phyloP scores from a whole-genome alignment of 768 basidiomycete genomes.

The Cystobasidiopsis lactophilus region DNA sequence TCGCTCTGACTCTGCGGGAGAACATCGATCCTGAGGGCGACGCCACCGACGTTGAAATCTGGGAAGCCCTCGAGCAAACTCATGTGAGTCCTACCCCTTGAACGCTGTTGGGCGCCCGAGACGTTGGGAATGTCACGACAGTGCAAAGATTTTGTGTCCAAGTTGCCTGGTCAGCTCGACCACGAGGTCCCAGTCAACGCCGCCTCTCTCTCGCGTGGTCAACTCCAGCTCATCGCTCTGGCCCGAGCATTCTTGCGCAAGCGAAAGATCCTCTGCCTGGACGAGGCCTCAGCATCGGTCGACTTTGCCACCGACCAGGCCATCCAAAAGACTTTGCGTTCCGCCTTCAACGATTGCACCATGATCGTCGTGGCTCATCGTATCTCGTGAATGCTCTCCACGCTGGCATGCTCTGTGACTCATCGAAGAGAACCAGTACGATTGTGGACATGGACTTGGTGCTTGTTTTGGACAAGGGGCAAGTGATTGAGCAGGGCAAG shows the following conservation, averaged over 20 bases:
- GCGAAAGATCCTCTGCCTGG: constrained; percentile 9
- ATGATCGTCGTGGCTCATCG: constrained; percentile 11
- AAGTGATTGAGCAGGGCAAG: constrained; percentile 4
- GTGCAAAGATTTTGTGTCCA: constrained; percentile 4
- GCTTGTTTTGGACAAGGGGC: constrained; percentile 3
- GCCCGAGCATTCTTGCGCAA: constrained; percentile 9
- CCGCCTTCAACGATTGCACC: constrained; percentile 7
- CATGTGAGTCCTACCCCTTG: background rate
- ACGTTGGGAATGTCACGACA: no score
- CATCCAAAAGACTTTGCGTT: constrained; percentile 8
- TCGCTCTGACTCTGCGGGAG: constrained; percentile 8
- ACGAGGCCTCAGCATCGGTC: constrained; percentile 9
- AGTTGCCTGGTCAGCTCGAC: constrained; percentile 5
- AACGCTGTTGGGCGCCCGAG: background rate
- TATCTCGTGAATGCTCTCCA: background rate
- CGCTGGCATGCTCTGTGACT: no score
- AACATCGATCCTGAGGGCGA: constrained; percentile 11
- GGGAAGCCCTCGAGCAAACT: constrained; percentile 8
- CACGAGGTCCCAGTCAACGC: no score
- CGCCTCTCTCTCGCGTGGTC: constrained; percentile 2
- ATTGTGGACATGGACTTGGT: constrained; percentile 4
- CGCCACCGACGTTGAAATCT: constrained; percentile 8
- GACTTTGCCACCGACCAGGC: constrained; percentile 7
- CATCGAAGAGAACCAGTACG: background rate
- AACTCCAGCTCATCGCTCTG: constrained; percentile 11